These are phyloP conservation scores for Yamadazyma sp. DNA, from an alignment of 805 yeast genomes.

Conservation along the genomic window DNA sequence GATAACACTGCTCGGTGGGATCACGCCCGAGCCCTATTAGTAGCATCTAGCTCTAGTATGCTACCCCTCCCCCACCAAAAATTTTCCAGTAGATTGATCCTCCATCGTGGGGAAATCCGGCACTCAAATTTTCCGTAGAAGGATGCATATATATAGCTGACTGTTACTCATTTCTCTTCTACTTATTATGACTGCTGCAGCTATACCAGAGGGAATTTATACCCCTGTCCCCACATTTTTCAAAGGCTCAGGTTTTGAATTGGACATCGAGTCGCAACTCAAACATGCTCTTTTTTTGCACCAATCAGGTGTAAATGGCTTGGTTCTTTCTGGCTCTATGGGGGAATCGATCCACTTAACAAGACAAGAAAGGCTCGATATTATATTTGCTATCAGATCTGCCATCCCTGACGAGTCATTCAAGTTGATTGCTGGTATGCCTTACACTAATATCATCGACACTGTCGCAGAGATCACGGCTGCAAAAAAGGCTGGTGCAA, in stretches of 20 bases:
- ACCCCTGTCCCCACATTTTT: conserved; percentile 34
- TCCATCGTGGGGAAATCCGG: neutral
- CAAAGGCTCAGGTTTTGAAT: conserved; percentile 21
- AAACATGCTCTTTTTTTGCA: conserved; percentile 30
- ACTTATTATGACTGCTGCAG: neutral
- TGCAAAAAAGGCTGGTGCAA: conserved; percentile 32
- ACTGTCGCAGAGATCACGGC: conserved; percentile 25
- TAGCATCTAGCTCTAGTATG: neutral
- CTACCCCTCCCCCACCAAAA: conserved; percentile 4
- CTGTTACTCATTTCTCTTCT: neutral
- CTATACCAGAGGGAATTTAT: conserved; percentile 23
- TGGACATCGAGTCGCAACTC: conserved; percentile 30
- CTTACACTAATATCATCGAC: conserved; percentile 25
- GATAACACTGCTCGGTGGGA: neutral
- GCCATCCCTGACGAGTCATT: conserved; percentile 32
- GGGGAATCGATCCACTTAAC: conserved; percentile 40
- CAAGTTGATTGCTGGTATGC: conserved; percentile 33
- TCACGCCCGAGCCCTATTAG: neutral
- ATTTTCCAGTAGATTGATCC: conserved; percentile 1
- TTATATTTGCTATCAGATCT: conserved; percentile 24
- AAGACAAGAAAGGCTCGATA: conserved; percentile 25
- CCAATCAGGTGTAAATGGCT: conserved; percentile 29
- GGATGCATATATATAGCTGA: neutral
- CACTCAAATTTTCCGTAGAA: neutral
- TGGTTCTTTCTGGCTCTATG: conserved; percentile 41